Base-by-base conservation (phyloP, 2,329 filamentous ascomycete genomes). In the Triangularia verruculosa region DNA sequence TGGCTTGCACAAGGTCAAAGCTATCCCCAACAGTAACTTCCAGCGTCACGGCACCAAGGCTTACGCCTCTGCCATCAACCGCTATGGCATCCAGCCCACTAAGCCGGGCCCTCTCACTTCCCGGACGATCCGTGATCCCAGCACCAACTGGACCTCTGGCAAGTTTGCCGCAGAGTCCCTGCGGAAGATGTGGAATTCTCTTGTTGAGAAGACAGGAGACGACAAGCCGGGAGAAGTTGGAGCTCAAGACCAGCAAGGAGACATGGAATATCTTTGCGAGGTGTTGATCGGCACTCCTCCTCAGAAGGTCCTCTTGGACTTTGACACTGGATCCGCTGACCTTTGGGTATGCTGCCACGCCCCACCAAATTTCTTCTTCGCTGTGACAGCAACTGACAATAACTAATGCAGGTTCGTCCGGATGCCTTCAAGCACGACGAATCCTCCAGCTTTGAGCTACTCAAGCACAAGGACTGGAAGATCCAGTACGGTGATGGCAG, bases 281-380 rank as follows among this genome's bases (percentile, higher is more conserved):
- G 84, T 91, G 25, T 72, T 77, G 13, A 87, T 92, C 65, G 89
- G 89, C 27, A 88, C 83, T 1, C 88, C 88, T 15, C 74, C 80
- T 1, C 88, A 91, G 77, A 85, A 76, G 54, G 68, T 88, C 52
- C 82, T 80, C 67, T 74, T 91, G 13, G 83, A 90, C 70, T 90
- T 91, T 66, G 89, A 92, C 72, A 90, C 88, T 43, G 88, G 88
- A 20, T 89, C 86, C 11, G 82, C 87, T 20, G 89, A 91, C 77
- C 79, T 89, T 22, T 91, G 87, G 89, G 84, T 86, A 77, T 69
- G 79, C 66, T 54, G 8, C 47, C n/a, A 22, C 17, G 24, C 12
- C 47, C 39, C 13, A 47, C 12, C 4, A 20, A 4, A 6, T 1
- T 25, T 22, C 32, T 20, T 34, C n/a, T 25, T 32, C 34, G 32